phyloP scores from a whole-genome alignment of 495 filamentous ascomycete genomes.

The Neurospora pannonica region DNA sequence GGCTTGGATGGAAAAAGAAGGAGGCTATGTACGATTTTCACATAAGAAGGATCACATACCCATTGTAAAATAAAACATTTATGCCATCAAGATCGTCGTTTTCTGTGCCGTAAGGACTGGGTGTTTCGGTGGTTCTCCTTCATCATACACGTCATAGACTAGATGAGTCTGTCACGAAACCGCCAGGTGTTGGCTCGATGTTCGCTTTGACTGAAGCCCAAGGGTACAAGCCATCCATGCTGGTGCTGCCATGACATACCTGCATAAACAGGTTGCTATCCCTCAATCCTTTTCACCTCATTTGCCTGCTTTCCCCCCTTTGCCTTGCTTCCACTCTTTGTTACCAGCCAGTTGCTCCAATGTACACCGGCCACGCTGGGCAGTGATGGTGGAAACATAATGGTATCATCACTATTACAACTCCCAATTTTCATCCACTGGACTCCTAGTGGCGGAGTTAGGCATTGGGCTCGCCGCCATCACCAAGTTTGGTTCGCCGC shows the following conservation, averaged over 20 bases:
- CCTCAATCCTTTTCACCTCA: not conserved
- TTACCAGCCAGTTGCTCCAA: not conserved
- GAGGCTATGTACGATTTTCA: not conserved
- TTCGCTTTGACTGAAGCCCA: not conserved
- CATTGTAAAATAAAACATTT: not conserved
- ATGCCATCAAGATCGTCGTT: not conserved
- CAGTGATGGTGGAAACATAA: not conserved
- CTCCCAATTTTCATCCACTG: not conserved
- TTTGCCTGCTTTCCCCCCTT: not conserved
- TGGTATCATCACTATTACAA: not conserved
- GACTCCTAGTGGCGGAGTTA: not conserved
- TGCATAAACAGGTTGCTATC: not conserved
- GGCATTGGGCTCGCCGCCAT: not conserved
- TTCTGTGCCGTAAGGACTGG: not conserved
- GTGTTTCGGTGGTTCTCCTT: not conserved
- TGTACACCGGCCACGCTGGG: not conserved
- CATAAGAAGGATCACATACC: not conserved
- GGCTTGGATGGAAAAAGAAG: not conserved
- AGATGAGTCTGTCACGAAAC: not conserved
- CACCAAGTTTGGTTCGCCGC: constrained; percentile 11
- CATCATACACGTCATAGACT: constrained; percentile 2
- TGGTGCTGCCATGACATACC: not conserved
- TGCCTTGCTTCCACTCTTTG: not conserved
- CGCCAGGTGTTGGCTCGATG: not conserved
- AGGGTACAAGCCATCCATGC: not conserved